Percentiles rank a stretch among this genome's conserved stretches.
Evolutionary conservation across 192 early-diverging fungal species (phyloP).

Genomic region (Funneliformis geosporum): DNA sequence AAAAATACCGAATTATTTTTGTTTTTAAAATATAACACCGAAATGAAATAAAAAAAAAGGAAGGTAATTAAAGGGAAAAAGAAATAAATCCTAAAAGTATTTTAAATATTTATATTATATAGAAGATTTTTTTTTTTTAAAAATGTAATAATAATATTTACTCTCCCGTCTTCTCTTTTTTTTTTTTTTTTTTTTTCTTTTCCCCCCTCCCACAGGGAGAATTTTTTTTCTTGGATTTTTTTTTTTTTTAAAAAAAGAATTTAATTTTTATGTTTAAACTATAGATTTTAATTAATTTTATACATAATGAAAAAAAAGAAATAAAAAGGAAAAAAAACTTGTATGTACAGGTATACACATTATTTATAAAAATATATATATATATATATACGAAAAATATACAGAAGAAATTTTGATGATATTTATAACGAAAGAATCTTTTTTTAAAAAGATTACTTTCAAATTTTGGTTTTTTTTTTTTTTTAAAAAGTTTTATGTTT

Average conservation of each 20-base stretch:
- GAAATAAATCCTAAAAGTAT: too few species aligned
- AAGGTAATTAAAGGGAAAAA: too few species aligned
- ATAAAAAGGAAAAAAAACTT: neutral
- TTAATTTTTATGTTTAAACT: neutral
- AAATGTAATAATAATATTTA: neutral
- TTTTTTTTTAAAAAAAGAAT: conserved; percentile 1
- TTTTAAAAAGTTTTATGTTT: too few species aligned
- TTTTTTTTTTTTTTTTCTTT: conserved; percentile 16
- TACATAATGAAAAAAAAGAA: neutral
- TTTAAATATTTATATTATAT: too few species aligned
- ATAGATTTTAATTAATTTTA: neutral
- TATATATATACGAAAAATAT: neutral
- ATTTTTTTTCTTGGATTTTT: neutral
- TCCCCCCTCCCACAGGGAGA: conserved; percentile 20
- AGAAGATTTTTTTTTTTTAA: neutral
- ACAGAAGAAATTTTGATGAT: neutral
- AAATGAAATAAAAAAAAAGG: too few species aligned
- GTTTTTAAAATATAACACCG: too few species aligned
- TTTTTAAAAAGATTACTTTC: too few species aligned
- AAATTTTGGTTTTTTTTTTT: too few species aligned
- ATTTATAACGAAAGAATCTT: too few species aligned
- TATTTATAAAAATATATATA: neutral
- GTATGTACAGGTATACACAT: too few species aligned
- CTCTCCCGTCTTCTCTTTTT: conserved; percentile 19
- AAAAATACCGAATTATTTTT: too few species aligned